Evolutionary conservation across 768 basidiomycete genomes (phyloP), one percentile per base, ranked within the genome.

Genomic region (Suillus weaverae): DNA sequence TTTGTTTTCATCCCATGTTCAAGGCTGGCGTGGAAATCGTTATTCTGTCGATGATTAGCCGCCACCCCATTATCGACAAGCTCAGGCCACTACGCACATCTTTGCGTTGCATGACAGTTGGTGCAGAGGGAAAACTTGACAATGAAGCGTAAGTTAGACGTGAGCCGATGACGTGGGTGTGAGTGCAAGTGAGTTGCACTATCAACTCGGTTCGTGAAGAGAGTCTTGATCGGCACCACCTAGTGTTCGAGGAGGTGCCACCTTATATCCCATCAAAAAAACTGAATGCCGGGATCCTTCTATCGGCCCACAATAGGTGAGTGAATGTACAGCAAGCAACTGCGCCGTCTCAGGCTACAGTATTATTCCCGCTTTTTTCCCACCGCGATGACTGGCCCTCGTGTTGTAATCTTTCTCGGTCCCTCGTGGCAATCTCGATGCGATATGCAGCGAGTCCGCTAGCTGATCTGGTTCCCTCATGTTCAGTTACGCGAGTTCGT

Each of bases 11-110:
- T 38, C 41, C 7, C 39, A 32, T 30, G 57, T 30, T 59, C 38
- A 30, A 13, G 16, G 26, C 18, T 26, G 48, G 66, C 62, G 20
- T 59, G 36, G 43, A 38, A 38, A 44, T 64, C 48, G 35, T 51
- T 57, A 18, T 32, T 33, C 70, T 74, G 55, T 35, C 33, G 20
- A 38, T 22, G 6, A 43, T 67, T 53, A 65, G 64, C 36, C 4
- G n/a, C 18, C 38, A 18, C 41, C 46, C 46, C 26, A 33, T 39
- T 20, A 26, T 59, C 13, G 20, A 6, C 43, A 7, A 35, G 18
- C 26, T 14, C 22, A 35, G 33, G 33, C 41, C n/a, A 10, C 5
- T 59, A 61, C 62, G 30, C 35, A 68, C 69, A 57, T 35, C n/a
- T 38, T 62, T 39, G 2, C 18, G 55, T 30, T 36, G 41, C 59